These are phyloP conservation scores for Quercus aquifolioides DNA, from an alignment of 306 rosid species.

Conservation along the genomic window DNA sequence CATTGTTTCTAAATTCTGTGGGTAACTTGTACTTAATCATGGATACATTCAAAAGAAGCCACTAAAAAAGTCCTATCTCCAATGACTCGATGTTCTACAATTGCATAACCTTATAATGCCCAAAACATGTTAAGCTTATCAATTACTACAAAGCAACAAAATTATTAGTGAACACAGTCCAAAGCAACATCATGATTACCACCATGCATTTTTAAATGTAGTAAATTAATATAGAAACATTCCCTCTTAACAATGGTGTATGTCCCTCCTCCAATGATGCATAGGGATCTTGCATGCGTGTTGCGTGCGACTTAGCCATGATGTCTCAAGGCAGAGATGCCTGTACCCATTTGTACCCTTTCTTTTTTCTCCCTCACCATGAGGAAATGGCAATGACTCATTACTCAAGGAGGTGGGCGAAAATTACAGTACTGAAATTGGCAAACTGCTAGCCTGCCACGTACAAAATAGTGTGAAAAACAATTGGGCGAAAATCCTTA, in stretches of 20 bases:
- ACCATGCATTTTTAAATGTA: slow-evolving; percentile 29
- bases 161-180: slow-evolving; percentile 55
- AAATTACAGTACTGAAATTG: too few species aligned
- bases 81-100: slow-evolving; percentile 29
- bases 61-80: slow-evolving; percentile 24
- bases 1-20: slow-evolving; percentile 28
- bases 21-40: slow-evolving; percentile 53
- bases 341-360: background rate
- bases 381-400: background rate
- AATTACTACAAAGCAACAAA: slow-evolving; percentile 65
- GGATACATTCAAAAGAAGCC: slow-evolving; percentile 42
- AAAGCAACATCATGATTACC: slow-evolving; percentile 65
- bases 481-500: too few species aligned
- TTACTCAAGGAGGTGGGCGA: too few species aligned
- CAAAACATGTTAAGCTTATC: slow-evolving; percentile 38
- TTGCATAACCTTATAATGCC: slow-evolving; percentile 35
- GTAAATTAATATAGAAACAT: slow-evolving; percentile 4
- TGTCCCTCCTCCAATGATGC: slow-evolving; percentile 43
- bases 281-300: slow-evolving; percentile 33
- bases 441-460: background rate
- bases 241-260: slow-evolving; percentile 18
- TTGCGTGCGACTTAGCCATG: slow-evolving; percentile 41
- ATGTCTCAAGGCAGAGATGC: background rate
- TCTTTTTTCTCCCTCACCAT: background rate
- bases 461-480: too few species aligned